Percentiles rank a stretch among this genome's conserved stretches.
phyloP scores from a whole-genome alignment of 352 stramenopile genomes.

The Aphanomyces cochlioides region DNA sequence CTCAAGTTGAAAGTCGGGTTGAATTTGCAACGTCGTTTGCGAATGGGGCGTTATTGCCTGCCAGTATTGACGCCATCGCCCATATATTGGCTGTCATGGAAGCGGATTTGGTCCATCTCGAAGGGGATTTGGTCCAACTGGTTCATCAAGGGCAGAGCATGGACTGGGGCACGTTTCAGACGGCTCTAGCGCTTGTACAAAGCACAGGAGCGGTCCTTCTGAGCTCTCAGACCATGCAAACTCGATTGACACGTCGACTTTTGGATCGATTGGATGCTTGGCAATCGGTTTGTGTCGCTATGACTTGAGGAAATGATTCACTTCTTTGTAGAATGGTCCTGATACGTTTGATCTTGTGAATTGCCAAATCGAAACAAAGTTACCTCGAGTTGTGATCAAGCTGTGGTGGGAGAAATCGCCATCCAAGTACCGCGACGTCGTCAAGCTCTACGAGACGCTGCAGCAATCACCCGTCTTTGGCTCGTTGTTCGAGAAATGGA shows the following conservation, averaged over 20 bases:
- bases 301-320: not conserved
- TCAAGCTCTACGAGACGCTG: not conserved
- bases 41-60: constrained; percentile 7
- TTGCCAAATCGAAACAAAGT: constrained; percentile 4
- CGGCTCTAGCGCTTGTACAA: not conserved
- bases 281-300: not conserved
- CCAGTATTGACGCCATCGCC: constrained; percentile 6
- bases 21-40: constrained; percentile 7
- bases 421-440: not conserved
- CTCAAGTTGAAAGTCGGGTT: not conserved
- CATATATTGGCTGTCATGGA: not conserved
- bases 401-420: not conserved
- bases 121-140: not conserved
- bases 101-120: not conserved
- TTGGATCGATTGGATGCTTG: not conserved
- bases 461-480: constrained; percentile 2
- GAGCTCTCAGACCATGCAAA: constrained; percentile 1
- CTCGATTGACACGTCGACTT: not conserved
- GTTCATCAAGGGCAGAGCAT: not conserved
- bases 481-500: constrained; percentile 37
- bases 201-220: not conserved
- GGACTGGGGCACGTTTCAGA: constrained; percentile 2
- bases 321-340: too few relatives aligned
- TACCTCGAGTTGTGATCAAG: constrained; percentile 17
- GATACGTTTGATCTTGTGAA: not conserved